Conservation (phyloP, 1,139 yeast species). For the Yamadazyma diospyri region DNA sequence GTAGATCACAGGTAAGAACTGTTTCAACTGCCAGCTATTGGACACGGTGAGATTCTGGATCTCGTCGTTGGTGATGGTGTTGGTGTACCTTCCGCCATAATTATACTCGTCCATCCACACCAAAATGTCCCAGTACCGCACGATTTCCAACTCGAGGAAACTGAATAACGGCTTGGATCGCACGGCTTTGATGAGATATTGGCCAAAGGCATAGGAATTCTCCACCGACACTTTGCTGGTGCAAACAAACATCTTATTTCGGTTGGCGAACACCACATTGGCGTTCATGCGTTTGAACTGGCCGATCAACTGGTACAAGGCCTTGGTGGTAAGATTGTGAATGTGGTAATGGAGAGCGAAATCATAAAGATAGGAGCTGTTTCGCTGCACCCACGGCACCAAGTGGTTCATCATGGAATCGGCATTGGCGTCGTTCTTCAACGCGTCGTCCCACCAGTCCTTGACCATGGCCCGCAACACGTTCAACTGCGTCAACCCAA, state of each 20-base stretch:
- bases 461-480: conserved; percentile 74
- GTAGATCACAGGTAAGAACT: conserved; percentile 69
- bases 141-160: conserved; percentile 71
- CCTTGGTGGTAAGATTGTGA: conserved; percentile 81
- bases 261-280: conserved; percentile 72
- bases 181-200: conserved; percentile 74
- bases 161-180: conserved; percentile 80
- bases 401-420: conserved; percentile 83
- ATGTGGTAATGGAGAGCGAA: conserved; percentile 80
- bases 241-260: conserved; percentile 68
- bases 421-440: conserved; percentile 64
- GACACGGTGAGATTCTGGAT: conserved; percentile 55
- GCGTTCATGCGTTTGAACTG: conserved; percentile 82
- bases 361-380: conserved; percentile 72
- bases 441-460: conserved; percentile 93
- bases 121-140: conserved; percentile 84
- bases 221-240: conserved; percentile 76
- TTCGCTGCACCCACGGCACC: conserved; percentile 83
- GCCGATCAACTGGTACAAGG: conserved; percentile 74
- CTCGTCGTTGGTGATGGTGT: conserved; percentile 53
- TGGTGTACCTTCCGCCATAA: conserved; percentile 79
- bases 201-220: conserved; percentile 91
- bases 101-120: conserved; percentile 95
- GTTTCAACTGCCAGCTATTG: conserved; percentile 78
- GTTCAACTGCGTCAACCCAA: conserved; percentile 70